These are phyloP conservation scores for Colletotrichum tabaci DNA, from an alignment of 2,329 filamentous ascomycete genomes.

Conservation along the genomic window DNA sequence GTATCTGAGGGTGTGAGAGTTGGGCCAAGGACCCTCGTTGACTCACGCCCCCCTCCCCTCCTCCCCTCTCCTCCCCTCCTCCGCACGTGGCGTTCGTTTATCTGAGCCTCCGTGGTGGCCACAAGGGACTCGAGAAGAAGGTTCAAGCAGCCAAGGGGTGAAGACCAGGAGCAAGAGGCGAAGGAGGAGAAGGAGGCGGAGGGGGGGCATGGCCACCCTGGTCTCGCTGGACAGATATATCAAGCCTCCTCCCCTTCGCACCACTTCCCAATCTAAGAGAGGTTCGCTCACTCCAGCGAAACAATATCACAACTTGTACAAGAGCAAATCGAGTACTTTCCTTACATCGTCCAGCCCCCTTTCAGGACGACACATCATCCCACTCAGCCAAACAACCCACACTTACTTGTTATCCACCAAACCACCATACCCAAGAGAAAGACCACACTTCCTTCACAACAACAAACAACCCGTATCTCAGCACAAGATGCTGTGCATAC, in stretches of 20 bases:
- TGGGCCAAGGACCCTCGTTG: conserved; percentile 4
- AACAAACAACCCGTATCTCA: neutral
- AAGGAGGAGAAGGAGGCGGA: conserved; percentile 21
- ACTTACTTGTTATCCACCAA: no score
- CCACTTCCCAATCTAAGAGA: conserved; percentile 16
- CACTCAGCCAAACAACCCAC: no score
- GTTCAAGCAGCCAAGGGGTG: conserved; percentile 13
- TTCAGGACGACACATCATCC: conserved; percentile 11
- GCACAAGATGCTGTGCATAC: conserved; percentile 32
- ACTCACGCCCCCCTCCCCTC: conserved; percentile 9
- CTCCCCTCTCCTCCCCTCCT: neutral
- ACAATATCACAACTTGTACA: neutral
- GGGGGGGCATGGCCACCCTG: neutral
- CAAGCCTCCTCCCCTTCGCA: conserved; percentile 18
- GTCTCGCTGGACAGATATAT: conserved; percentile 31
- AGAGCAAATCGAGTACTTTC: conserved; percentile 7
- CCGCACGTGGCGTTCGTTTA: conserved; percentile 34
- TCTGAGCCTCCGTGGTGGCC: conserved; percentile 30
- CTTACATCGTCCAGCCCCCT: neutral
- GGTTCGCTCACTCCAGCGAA: neutral
- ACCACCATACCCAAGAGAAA: no score
- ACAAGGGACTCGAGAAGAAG: conserved; percentile 13
- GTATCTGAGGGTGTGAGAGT: neutral
- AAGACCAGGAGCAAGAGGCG: neutral
- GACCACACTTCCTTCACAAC: no score